Percentiles rank a stretch among this genome's conserved stretches.
These are phyloP conservation scores for Mycena maculata DNA, from an alignment of 768 basidiomycete genomes.

Conservation along the genomic window DNA sequence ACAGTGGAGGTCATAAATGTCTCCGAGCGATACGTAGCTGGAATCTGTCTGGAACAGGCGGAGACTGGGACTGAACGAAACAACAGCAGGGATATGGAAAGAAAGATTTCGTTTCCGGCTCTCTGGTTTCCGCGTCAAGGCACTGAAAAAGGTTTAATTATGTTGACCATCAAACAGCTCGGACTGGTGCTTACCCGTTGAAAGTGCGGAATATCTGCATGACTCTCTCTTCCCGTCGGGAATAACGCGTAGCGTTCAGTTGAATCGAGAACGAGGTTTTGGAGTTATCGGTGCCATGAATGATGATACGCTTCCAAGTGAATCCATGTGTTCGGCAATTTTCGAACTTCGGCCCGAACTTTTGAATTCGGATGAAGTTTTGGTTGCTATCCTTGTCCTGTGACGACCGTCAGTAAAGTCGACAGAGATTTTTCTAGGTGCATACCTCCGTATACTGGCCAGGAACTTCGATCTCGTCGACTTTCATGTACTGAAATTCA, in stretches of 20 bases:
- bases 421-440: background rate
- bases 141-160: slow-evolving; percentile 56
- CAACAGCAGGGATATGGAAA: slow-evolving; percentile 91
- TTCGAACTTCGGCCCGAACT: slow-evolving; percentile 92
- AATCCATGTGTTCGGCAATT: slow-evolving; percentile 87
- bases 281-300: slow-evolving; percentile 93
- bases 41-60: slow-evolving; percentile 92
- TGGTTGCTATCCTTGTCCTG: slow-evolving; percentile 96
- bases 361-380: slow-evolving; percentile 89
- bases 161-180: background rate
- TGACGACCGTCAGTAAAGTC: slow-evolving; percentile 8
- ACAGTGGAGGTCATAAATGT: slow-evolving; percentile 94
- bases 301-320: slow-evolving; percentile 90
- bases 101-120: slow-evolving; percentile 89
- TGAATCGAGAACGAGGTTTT: slow-evolving; percentile 92
- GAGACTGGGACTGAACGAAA: slow-evolving; percentile 85
- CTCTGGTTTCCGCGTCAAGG: slow-evolving; percentile 89
- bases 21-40: slow-evolving; percentile 90
- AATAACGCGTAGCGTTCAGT: slow-evolving; percentile 84
- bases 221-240: slow-evolving; percentile 91
- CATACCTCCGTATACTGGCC: slow-evolving; percentile 97
- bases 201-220: slow-evolving; percentile 95
- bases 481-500: slow-evolving; percentile 97
- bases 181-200: slow-evolving; percentile 73
- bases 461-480: slow-evolving; percentile 98